Percentiles rank a stretch among this genome's conserved stretches.
phyloP scores from a whole-genome alignment of 1,284 basidiomycete genomes.

The Meripilus lineatus region DNA sequence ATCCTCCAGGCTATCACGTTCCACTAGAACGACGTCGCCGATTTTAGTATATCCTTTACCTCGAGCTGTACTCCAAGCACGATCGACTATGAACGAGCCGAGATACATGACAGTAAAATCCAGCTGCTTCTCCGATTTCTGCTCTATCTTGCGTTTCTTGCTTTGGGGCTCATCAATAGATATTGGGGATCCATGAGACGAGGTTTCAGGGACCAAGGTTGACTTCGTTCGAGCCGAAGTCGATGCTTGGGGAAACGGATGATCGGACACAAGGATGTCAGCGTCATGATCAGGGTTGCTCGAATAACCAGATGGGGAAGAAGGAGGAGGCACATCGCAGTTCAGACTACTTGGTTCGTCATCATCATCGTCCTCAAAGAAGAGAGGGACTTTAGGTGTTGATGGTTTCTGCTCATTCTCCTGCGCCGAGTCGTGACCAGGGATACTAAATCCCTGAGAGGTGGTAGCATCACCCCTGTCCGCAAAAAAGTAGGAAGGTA shows the following conservation, averaged over 20 bases:
- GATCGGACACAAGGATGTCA: no score
- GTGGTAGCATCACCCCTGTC: no score
- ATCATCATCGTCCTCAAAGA: slow-evolving; percentile 36
- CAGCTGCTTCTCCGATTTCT: slow-evolving; percentile 10
- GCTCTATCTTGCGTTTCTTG: slow-evolving; percentile 46
- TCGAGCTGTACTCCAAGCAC: slow-evolving; percentile 76
- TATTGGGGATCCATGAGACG: no score
- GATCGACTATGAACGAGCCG: slow-evolving; percentile 67
- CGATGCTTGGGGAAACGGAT: no score
- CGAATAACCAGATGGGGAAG: slow-evolving; percentile 16
- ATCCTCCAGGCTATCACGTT: slow-evolving; percentile 46
- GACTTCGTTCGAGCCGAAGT: no score
- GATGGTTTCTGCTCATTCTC: no score
- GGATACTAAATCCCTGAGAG: no score
- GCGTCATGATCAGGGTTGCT: no score
- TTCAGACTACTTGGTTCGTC: slow-evolving; percentile 14
- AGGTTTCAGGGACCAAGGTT: no score
- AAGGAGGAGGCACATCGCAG: slow-evolving; percentile 1
- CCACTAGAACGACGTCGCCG: slow-evolving; percentile 57
- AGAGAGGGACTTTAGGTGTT: no score
- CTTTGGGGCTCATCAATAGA: slow-evolving; percentile 19
- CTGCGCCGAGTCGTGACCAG: no score
- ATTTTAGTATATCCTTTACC: slow-evolving; percentile 63
- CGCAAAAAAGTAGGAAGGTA: slow-evolving; percentile 5
- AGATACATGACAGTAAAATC: slow-evolving; percentile 39